Base-by-base conservation (phyloP, 176 grass and related monocot species). In the Lolium multiflorum region DNA sequence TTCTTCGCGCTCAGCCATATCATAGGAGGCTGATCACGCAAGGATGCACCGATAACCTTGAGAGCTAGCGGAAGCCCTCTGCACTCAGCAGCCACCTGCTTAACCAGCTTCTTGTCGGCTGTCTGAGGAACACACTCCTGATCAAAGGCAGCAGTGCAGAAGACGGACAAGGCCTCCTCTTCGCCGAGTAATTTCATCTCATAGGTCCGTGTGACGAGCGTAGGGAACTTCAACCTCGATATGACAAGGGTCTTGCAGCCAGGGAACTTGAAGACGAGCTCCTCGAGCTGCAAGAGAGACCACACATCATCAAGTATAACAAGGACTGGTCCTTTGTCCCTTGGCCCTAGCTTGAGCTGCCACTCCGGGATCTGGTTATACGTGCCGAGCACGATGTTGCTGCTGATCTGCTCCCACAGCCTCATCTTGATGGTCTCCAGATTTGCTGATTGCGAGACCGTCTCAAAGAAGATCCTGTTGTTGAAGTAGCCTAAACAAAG, bases 1-100 rank as follows among this genome's bases (percentile, higher is more conserved):
- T 97, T 99, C 84, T 91, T 97, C 3, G 97, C 94, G n/a, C 97
- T 92, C n/a, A 91, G 64, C 97, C 97, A 99, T 84, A 96, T 91
- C 87, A 89, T 99, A 41, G 97, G 92, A 38, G 94, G 92, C 20
- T 99, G 94, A 62, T 89, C 90, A 22, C 90, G 81, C 86, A 99
- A 81, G 0, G 97, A 99, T 69, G 94, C 90, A 24, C 90, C 97
- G 0, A 99, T 95, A 10, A 99, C 94, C 66, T 97, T 99, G 46
- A 99, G 80, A 17, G 97, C 97, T 43, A 99, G 73, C 85, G 97
- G 97, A 89, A 97, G 97, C 28, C 94, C 97, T 89, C 93, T 94
- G 83, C 97, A 99, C 87, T 99, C 94, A 2, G 88, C 82, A 86
- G 91, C 91, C 55, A 99, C 94, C 90, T 97, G 97, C 92, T 90